These are phyloP conservation scores for Suhomyces guaymorum DNA, from an alignment of 1,139 yeast genomes.

Conservation along the genomic window DNA sequence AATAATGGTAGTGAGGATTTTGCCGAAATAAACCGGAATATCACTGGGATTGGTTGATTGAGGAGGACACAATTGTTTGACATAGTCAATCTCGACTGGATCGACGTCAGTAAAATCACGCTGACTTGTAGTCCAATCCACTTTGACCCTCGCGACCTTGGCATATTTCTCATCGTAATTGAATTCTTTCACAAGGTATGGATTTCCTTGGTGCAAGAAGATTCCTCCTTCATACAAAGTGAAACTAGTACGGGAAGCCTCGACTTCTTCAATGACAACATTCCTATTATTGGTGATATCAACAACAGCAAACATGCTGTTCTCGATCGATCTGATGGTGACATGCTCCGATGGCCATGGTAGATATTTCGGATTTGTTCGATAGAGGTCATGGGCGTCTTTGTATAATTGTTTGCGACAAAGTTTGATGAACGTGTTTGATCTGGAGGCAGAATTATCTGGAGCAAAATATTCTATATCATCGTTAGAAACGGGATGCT, in stretches of 20 bases:
- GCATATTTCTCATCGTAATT: conserved; percentile 76
- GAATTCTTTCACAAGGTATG: conserved; percentile 83
- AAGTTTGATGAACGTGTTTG: conserved; percentile 32
- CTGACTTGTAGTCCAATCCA: conserved; percentile 90
- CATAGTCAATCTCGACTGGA: conserved; percentile 70
- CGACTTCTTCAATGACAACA: conserved; percentile 84
- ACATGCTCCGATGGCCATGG: conserved; percentile 83
- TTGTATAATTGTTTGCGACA: conserved; percentile 46
- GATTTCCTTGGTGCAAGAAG: conserved; percentile 88
- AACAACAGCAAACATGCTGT: conserved; percentile 79
- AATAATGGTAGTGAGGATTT: conserved; percentile 63
- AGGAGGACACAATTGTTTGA: conserved; percentile 50
- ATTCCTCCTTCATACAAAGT: conserved; percentile 95
- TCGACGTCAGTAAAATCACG: conserved; percentile 92
- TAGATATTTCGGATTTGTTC: conserved; percentile 58
- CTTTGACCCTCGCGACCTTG: conserved; percentile 81
- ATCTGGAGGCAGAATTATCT: conserved; percentile 17
- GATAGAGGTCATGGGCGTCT: conserved; percentile 57
- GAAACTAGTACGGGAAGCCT: conserved; percentile 83
- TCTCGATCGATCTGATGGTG: conserved; percentile 80
- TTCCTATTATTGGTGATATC: conserved; percentile 78
- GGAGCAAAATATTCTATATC: conserved; percentile 61
- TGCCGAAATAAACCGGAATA: conserved; percentile 74
- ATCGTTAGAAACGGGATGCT: conserved; percentile 57
- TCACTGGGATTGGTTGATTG: conserved; percentile 34